Percentiles rank a stretch among this genome's conserved stretches.
phyloP scores from a whole-genome alignment of 768 basidiomycete species.

The Obba rivulosa region DNA sequence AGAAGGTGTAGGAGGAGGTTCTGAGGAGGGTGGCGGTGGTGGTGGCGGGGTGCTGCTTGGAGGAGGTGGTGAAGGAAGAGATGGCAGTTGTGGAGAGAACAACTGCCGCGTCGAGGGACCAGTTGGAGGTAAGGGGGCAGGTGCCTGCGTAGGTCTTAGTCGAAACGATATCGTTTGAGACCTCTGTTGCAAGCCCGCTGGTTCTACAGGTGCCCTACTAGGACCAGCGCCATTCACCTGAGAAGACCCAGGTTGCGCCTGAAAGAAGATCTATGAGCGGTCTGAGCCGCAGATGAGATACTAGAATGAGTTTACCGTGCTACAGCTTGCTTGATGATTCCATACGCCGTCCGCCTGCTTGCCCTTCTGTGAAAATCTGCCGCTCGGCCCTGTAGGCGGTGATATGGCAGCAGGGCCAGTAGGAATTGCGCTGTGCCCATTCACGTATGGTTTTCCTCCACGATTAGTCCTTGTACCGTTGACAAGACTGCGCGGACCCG shows the following conservation, averaged over 20 bases:
- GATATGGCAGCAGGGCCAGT: conserved; percentile 19
- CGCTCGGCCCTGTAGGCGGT: conserved; percentile 27
- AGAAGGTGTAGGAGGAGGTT: conserved; percentile 30
- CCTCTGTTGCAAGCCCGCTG: conserved; percentile 15
- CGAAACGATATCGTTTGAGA: conserved; percentile 20
- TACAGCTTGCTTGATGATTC: conserved; percentile 25
- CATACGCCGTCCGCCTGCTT: conserved; percentile 36
- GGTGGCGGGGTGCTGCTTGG: neutral
- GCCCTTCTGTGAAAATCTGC: conserved; percentile 30
- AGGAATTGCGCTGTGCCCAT: conserved; percentile 33
- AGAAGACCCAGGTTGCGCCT: neutral
- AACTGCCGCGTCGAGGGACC: too few species aligned
- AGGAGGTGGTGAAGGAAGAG: too few species aligned
- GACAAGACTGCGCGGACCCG: conserved; percentile 58
- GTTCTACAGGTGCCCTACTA: conserved; percentile 14
- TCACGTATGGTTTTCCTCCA: conserved; percentile 38
- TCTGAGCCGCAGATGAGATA: neutral
- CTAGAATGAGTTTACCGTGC: conserved; percentile 21
- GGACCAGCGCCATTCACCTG: conserved; percentile 18
- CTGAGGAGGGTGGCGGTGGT: conserved; percentile 32
- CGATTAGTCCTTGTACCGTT: conserved; percentile 23
- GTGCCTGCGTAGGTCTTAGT: conserved; percentile 13
- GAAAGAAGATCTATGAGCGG: neutral
- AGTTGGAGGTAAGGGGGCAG: too few species aligned
- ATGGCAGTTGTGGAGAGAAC: too few species aligned